A percentile compares a stretch with the other conserved stretches of the same genome.
These are phyloP conservation scores for Trypanosoma conorhini DNA, from an alignment of 208 protist genomes.

Conservation along the genomic window DNA sequence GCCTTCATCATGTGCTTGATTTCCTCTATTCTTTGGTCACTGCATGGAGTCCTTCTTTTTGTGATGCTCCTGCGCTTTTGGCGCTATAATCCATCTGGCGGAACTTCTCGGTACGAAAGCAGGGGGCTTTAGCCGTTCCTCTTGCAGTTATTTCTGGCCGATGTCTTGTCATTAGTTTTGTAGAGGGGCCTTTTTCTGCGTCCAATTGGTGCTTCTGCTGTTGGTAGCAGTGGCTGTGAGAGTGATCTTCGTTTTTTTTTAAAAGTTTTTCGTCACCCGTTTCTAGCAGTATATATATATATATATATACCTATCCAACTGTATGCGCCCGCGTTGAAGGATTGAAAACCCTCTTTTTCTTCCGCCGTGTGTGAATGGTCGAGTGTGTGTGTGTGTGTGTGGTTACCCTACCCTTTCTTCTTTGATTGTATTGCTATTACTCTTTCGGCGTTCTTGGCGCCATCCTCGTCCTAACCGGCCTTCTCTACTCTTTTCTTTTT, in stretches of 20 bases:
- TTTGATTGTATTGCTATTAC: too few species aligned
- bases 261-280: neutral
- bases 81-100: neutral
- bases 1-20: constrained; percentile 54
- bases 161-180: neutral
- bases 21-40: constrained; percentile 64
- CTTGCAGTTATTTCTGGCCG: neutral
- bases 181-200: neutral
- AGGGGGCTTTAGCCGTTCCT: neutral
- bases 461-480: too few species aligned
- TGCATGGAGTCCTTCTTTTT: constrained; percentile 55
- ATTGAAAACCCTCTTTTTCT: neutral
- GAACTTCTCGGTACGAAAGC: neutral
- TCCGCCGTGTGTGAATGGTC: neutral
- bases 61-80: constrained; percentile 43
- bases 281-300: neutral
- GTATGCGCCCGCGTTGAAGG: neutral
- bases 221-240: neutral
- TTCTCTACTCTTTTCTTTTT: too few species aligned
- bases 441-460: too few species aligned
- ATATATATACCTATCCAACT: neutral
- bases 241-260: neutral
- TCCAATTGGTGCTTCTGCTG: too few species aligned
- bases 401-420: too few species aligned
- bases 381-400: neutral